Conservation (phyloP, 805 yeast species). For the Debaryomyces hansenii region DNA sequence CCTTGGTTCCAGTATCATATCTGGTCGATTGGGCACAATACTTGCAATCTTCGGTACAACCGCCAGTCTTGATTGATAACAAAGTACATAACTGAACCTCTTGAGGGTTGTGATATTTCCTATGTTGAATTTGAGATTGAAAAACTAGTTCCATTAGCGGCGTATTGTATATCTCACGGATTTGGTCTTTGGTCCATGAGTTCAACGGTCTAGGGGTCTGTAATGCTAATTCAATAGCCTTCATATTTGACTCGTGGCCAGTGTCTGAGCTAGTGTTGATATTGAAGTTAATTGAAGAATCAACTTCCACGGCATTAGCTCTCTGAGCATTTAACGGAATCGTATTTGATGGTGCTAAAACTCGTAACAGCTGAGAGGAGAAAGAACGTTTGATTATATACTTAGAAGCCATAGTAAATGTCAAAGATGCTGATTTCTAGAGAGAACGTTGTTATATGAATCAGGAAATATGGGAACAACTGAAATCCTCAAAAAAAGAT, state of each 20-base stretch:
- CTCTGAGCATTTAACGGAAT: slow-evolving; percentile 1
- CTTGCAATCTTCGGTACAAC: slow-evolving; percentile 79
- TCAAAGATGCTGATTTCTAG: too few relatives aligned
- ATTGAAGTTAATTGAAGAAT: slow-evolving; percentile 6
- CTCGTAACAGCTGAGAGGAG: not conserved
- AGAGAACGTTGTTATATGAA: too few relatives aligned
- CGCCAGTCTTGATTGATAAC: slow-evolving; percentile 75
- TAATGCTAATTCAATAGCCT: slow-evolving; percentile 16
- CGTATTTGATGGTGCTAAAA: slow-evolving; percentile 1
- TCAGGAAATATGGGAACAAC: too few relatives aligned
- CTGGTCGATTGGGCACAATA: slow-evolving; percentile 77
- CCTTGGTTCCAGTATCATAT: slow-evolving; percentile 69
- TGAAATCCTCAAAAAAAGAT: too few relatives aligned
- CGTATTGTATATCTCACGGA: slow-evolving; percentile 59
- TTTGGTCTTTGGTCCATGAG: slow-evolving; percentile 62
- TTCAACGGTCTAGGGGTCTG: slow-evolving; percentile 17
- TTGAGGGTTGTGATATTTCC: slow-evolving; percentile 63
- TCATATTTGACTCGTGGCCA: not conserved
- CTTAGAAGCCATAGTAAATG: not conserved
- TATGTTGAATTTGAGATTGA: slow-evolving; percentile 64
- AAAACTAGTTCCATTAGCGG: slow-evolving; percentile 64
- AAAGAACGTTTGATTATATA: not conserved
- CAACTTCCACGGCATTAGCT: not conserved
- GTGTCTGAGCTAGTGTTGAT: slow-evolving; percentile 2
- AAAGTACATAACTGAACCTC: slow-evolving; percentile 77